A percentile compares a stretch with the other conserved stretches of the same genome.
phyloP scores from a whole-genome alignment of 164 flowering plant species.

The Cinnamomum chago region DNA sequence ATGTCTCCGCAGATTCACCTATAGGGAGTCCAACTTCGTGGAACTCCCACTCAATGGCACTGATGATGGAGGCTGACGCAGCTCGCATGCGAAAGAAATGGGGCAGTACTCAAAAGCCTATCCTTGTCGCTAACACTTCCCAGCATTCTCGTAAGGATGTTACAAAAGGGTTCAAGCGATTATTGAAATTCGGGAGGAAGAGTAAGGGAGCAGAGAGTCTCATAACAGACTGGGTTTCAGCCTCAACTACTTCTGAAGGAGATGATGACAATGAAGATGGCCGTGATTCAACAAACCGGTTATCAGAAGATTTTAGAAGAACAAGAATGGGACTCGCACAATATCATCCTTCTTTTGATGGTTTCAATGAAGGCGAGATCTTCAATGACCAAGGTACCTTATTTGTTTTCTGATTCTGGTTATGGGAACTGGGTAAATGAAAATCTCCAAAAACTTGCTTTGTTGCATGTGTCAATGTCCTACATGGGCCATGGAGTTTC shows the following conservation, averaged over 20 bases:
- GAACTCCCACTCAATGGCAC: slow-evolving; percentile 65
- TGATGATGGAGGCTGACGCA: slow-evolving; percentile 67
- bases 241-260: slow-evolving; percentile 93
- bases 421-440: neutral
- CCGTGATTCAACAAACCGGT: slow-evolving; percentile 67
- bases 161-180: slow-evolving; percentile 86
- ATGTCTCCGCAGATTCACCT: slow-evolving; percentile 84
- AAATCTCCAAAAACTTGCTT: too few species aligned
- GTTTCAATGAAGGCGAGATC: slow-evolving; percentile 50
- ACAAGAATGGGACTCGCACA: slow-evolving; percentile 87
- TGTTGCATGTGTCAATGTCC: neutral
- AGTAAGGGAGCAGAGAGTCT: slow-evolving; percentile 68
- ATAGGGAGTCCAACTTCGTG: slow-evolving; percentile 90
- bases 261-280: slow-evolving; percentile 97
- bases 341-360: slow-evolving; percentile 60
- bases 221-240: slow-evolving; percentile 84
- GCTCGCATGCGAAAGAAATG: slow-evolving; percentile 95
- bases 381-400: slow-evolving; percentile 43
- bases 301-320: slow-evolving; percentile 87
- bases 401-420: slow-evolving; percentile 3
- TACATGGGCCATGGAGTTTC: neutral
- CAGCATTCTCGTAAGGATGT: slow-evolving; percentile 77
- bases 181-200: slow-evolving; percentile 89
- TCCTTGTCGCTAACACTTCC: slow-evolving; percentile 47
- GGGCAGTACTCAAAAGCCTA: slow-evolving; percentile 87